These are phyloP conservation scores for Acanthochlamys bracteata DNA, from an alignment of 106 monocot genomes.

Conservation along the genomic window DNA sequence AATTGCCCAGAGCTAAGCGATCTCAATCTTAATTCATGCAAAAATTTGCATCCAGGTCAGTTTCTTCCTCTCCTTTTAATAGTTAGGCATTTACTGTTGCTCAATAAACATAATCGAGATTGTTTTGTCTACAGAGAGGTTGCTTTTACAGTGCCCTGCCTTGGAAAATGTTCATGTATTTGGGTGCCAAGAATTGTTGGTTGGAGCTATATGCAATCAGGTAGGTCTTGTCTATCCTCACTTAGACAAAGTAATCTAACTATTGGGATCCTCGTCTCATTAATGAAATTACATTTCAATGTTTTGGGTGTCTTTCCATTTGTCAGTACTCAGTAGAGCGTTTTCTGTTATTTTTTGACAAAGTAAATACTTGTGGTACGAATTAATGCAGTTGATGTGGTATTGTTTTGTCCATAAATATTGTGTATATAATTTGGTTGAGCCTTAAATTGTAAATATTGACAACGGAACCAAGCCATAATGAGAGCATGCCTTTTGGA, in stretches of 20 bases:
- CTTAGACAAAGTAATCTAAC: not conserved
- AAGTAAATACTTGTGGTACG: no score
- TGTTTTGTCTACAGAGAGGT: slow-evolving; percentile 42
- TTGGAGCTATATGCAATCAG: slow-evolving; percentile 71
- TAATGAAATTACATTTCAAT: not conserved
- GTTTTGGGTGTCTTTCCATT: not conserved
- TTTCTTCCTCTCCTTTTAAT: not conserved
- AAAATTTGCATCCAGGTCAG: slow-evolving; percentile 82
- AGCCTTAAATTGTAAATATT: not conserved
- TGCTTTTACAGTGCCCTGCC: slow-evolving; percentile 77
- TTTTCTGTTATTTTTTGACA: no score
- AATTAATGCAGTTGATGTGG: not conserved
- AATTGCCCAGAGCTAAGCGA: slow-evolving; percentile 88
- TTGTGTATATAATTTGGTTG: not conserved
- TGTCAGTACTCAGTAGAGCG: no score
- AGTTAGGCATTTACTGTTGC: not conserved
- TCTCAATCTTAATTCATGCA: slow-evolving; percentile 85
- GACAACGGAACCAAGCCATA: no score
- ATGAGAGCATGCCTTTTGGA: not conserved
- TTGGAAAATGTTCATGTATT: slow-evolving; percentile 69
- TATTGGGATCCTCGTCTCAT: not conserved
- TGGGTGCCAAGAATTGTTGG: slow-evolving; percentile 71
- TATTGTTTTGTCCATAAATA: not conserved
- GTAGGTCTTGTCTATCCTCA: slow-evolving; percentile 13
- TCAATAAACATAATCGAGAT: not conserved